Percentiles rank a stretch among this genome's conserved stretches.
These are phyloP conservation scores for Pseudocercospora musae DNA, from an alignment of 2,329 filamentous ascomycete genomes.

Conservation along the genomic window DNA sequence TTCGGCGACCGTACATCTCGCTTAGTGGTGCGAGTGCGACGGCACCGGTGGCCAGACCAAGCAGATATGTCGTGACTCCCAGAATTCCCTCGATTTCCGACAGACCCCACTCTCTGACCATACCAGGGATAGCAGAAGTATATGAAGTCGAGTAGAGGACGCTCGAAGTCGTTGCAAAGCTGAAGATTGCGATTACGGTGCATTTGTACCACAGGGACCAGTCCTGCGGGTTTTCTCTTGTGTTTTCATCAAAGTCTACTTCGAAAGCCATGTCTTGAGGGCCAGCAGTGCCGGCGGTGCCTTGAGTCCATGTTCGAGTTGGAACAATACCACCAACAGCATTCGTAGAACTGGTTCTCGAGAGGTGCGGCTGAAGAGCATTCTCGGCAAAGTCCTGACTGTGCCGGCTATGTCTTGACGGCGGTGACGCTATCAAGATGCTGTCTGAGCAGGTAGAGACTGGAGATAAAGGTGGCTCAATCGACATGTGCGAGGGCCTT, in stretches of 20 bases:
- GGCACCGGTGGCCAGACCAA: constrained; percentile 69
- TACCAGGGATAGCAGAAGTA: constrained; percentile 66
- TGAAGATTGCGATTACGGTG: constrained; percentile 54
- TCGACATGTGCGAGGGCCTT: constrained; percentile 25
- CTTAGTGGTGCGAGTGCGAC: constrained; percentile 71
- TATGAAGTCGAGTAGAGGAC: constrained; percentile 77
- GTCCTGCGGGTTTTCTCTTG: constrained; percentile 63
- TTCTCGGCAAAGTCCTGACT: constrained; percentile 24
- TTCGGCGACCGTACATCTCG: constrained; percentile 65
- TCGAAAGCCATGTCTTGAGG: constrained; percentile 59
- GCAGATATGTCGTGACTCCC: constrained; percentile 73
- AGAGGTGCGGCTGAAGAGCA: constrained; percentile 27
- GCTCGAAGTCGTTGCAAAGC: constrained; percentile 52
- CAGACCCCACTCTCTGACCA: constrained; percentile 61
- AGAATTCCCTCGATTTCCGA: constrained; percentile 64
- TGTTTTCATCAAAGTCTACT: constrained; percentile 65
- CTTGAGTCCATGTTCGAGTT: constrained; percentile 21
- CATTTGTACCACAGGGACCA: constrained; percentile 62
- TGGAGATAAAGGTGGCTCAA: constrained; percentile 28
- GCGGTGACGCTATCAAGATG: constrained; percentile 22
- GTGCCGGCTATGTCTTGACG: constrained; percentile 23
- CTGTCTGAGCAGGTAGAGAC: constrained; percentile 25
- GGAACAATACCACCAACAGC: constrained; percentile 31
- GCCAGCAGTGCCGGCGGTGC: constrained; percentile 22
- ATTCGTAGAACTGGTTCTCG: constrained; percentile 28